These are phyloP conservation scores for Macrophomina phaseolina DNA, from an alignment of 2,329 filamentous ascomycete species.

Conservation along the genomic window DNA sequence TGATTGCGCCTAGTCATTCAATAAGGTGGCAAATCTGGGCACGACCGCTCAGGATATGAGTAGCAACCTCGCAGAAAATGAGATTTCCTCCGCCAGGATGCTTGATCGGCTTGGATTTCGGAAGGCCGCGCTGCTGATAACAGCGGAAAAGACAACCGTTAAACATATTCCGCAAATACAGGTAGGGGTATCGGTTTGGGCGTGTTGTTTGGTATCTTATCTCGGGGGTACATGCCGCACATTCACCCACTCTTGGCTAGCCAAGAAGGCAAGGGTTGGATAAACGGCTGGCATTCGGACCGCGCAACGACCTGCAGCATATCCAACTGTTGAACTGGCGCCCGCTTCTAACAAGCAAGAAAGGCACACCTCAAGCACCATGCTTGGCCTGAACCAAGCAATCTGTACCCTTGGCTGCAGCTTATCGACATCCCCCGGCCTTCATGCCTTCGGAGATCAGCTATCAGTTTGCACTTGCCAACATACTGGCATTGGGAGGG, in stretches of 20 bases:
- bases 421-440: neutral
- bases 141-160: neutral
- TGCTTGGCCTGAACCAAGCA: neutral
- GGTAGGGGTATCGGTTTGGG: neutral
- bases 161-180: neutral
- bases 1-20: no score
- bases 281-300: neutral
- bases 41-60: no score
- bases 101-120: neutral
- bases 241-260: slow-evolving; percentile 8
- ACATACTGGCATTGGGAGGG: neutral
- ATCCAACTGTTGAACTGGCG: neutral
- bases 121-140: neutral
- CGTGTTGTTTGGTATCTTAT: slow-evolving; percentile 3
- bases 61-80: neutral
- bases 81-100: neutral
- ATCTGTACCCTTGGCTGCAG: slow-evolving; percentile 5
- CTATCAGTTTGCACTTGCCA: slow-evolving; percentile 2
- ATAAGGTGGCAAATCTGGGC: no score
- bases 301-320: slow-evolving; percentile 4
- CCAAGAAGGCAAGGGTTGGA: slow-evolving; percentile 8
- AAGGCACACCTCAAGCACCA: slow-evolving; percentile 3
- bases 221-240: neutral
- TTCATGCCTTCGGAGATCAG: slow-evolving; percentile 7
- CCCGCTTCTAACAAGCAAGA: neutral